Evolutionary conservation across 192 early-diverging fungal genomes (phyloP), one percentile per base, ranked within the genome.

Genomic region (Linnemannia exigua): DNA sequence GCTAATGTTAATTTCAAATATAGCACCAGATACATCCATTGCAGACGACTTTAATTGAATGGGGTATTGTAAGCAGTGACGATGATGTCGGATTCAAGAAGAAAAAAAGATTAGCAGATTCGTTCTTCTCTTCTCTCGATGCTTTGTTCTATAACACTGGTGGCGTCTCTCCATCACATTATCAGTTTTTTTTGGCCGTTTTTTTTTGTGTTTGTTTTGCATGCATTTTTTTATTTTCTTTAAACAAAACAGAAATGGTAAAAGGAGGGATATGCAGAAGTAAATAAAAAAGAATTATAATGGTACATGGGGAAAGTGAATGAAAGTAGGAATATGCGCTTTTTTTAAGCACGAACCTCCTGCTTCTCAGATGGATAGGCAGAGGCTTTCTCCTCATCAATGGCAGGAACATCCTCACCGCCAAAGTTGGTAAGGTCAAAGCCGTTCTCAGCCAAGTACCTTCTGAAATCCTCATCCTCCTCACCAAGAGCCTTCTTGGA

Each of bases 371-470:
- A 33, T 22, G 12, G 1, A 63, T 46, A 46, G 36, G 22, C 61
- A 31, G 41, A 31, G 14, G 58, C 50, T 48, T 48, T 79, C 41
- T 37, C 52, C 35, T 69, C 51, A 52, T 35, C 28, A n/a, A 9
- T 3, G n/a, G 33, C 77, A 4, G 35, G 37, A 74, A n/a, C 44
- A 33, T 35, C 31, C 50, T 50, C 47, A n/a, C 74, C 73, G 4
- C 83, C 81, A 36, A 85, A 51, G 74, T 58, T 66, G 36, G 73
- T 52, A 6, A 89, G 4, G 63, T 89, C 87, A 68, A 85, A 88
- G 20, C 91, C 91, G 50, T 92, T 76, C 44, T 78, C 88, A 20
- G 36, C 63, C 58, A 92, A 75, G 76, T 91, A 91, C 66, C 84
- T 61, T 20, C 77, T 87, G 72, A 90, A 92, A 16, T 90, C 90